phyloP scores from a whole-genome alignment of 2,329 filamentous ascomycete genomes.

The Domatiomyces globalis region DNA sequence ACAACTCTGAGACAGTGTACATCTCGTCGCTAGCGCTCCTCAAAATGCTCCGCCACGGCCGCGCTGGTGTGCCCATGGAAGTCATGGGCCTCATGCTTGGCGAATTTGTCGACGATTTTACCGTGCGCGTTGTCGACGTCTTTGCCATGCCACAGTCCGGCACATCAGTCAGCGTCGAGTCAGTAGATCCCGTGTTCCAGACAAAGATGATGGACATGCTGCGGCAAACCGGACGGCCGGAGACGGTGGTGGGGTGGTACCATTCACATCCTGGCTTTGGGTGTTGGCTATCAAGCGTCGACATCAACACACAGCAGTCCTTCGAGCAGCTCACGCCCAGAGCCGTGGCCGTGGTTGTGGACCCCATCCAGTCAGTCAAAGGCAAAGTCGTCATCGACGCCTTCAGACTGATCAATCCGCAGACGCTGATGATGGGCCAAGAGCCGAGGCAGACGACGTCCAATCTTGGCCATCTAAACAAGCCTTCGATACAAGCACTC shows the following conservation, averaged over 20 bases:
- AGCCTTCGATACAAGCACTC: constrained; percentile 97
- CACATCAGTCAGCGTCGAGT: constrained; percentile 95
- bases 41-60: constrained; percentile 97
- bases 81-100: constrained; percentile 99
- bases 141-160: constrained; percentile 99
- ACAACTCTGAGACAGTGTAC: constrained; percentile 98
- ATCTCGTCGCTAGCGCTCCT: constrained; percentile 93
- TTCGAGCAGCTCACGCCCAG: constrained; percentile 96
- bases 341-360: constrained; percentile 92
- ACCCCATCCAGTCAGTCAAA: constrained; percentile 98
- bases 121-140: constrained; percentile 92
- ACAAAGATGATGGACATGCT: constrained; percentile 99
- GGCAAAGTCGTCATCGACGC: constrained; percentile 99
- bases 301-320: constrained; percentile 99
- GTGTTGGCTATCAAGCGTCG: constrained; percentile 94
- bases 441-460: constrained; percentile 96
- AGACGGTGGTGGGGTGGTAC: constrained; percentile 98
- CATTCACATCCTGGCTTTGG: constrained; percentile 96
- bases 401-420: constrained; percentile 95
- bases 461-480: constrained; percentile 95
- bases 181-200: constrained; percentile 95
- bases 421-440: constrained; percentile 94
- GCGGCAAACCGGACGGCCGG: constrained; percentile 85
- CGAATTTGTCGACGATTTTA: constrained; percentile 98
- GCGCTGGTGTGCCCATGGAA: constrained; percentile 97